These are phyloP conservation scores for Apiospora saccharicola DNA, from an alignment of 2,329 filamentous ascomycete species.

Conservation along the genomic window DNA sequence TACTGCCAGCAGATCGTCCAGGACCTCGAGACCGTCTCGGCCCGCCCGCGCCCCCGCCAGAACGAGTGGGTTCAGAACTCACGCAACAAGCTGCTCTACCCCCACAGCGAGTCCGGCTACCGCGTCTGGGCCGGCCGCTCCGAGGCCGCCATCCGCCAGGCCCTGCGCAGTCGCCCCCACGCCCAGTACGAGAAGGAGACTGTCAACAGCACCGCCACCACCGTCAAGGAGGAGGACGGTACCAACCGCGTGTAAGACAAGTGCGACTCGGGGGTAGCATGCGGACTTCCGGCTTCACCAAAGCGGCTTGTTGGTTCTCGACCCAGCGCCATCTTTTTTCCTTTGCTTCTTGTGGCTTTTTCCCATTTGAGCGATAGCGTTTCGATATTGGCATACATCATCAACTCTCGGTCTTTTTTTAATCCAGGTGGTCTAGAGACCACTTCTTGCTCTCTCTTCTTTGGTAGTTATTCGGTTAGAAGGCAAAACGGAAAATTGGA, in stretches of 20 bases:
- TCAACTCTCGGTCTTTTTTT: not conserved
- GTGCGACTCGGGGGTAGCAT: not conserved
- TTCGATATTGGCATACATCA: not conserved
- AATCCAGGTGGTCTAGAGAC: not conserved
- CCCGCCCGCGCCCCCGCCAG: conserved; percentile 58
- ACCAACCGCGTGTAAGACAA: not conserved
- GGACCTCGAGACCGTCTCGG: conserved; percentile 71
- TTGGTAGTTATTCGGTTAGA: not conserved
- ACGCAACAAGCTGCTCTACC: conserved; percentile 61
- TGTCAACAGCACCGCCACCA: conserved; percentile 15
- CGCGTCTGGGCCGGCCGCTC: conserved; percentile 41
- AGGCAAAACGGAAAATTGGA: not conserved
- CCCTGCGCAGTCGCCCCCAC: conserved; percentile 38
- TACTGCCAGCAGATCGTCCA: conserved; percentile 76
- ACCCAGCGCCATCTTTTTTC: not conserved
- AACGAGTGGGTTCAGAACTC: conserved; percentile 56
- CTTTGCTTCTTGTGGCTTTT: not conserved
- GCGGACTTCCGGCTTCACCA: not conserved
- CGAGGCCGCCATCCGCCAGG: conserved; percentile 38
- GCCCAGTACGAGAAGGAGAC: conserved; percentile 5
- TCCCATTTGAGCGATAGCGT: conserved; percentile 10
- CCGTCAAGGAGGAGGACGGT: conserved; percentile 5
- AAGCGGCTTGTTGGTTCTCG: not conserved
- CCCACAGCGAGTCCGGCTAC: conserved; percentile 46
- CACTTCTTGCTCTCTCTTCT: not conserved